Evolutionary conservation across 441 rosid genomes (phyloP).

Genomic region (Hura crepitans): DNA sequence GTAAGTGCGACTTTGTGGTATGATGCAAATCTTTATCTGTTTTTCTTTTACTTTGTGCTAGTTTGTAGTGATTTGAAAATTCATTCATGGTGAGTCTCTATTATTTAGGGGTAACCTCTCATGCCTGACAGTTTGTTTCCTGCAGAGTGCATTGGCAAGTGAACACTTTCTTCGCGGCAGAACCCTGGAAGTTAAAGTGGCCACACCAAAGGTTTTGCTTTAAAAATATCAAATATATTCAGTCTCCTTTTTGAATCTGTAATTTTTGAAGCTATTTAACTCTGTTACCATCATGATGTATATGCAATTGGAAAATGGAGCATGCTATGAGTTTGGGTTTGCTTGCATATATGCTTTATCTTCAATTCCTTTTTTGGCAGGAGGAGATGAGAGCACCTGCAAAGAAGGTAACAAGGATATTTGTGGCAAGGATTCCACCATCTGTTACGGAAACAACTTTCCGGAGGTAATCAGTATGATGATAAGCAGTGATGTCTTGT

Average conservation of each 20-base stretch:
- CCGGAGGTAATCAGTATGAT: conserved; percentile 48
- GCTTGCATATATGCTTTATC: conserved; percentile 5
- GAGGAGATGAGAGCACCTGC: conserved; percentile 93
- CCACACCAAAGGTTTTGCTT: conserved; percentile 78
- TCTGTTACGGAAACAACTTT: conserved; percentile 74
- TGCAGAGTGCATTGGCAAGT: conserved; percentile 55
- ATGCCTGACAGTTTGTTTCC: conserved; percentile 12
- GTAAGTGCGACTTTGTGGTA: conserved; percentile 25
- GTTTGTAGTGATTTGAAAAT: background rate
- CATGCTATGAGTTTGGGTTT: background rate
- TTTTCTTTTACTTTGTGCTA: background rate
- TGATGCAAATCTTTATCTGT: background rate
- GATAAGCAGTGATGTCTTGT: background rate
- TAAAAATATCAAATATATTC: conserved; percentile 12
- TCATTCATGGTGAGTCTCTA: background rate
- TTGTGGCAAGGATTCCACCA: conserved; percentile 81
- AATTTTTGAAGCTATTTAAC: background rate
- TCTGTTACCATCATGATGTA: background rate
- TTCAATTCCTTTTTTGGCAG: conserved; percentile 33
- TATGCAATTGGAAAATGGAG: conserved; percentile 11
- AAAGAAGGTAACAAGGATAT: conserved; percentile 78
- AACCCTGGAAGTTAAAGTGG: conserved; percentile 85
- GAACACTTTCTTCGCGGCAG: conserved; percentile 85
- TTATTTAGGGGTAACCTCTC: background rate
- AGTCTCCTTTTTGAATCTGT: background rate